Evolutionary conservation across 2,329 filamentous ascomycete species (phyloP), one percentile per base, ranked within the genome.

Genomic region (Nemania abortiva): DNA sequence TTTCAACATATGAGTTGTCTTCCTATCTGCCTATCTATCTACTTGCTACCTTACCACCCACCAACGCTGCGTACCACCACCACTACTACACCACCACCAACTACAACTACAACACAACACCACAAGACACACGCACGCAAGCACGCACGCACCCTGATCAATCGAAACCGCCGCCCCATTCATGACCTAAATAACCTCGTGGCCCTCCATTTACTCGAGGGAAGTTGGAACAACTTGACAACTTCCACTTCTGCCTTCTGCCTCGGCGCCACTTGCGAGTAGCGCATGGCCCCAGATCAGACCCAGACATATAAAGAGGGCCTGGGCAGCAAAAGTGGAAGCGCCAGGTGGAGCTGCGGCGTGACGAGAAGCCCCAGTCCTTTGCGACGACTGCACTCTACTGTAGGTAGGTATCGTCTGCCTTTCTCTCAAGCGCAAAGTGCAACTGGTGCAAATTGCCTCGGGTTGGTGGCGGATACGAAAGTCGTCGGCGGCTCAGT

Each of bases 301-400:
- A 27, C 24, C 24, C 24, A 27, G 24, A 27, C 5, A 27, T 27
- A 27, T 65, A 72, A 65, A 70, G 55, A 59, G 59, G 59, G 50
- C 45, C 63, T 62, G 52, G 68, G 65, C 65, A 64, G 68, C 68
- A 70, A 66, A 64, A 69, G 70, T 70, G 70, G 65, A 54, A 68
- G 52, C 39, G 13, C 47, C 50, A n/a, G 58, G 68, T 72, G 68
- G 65, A 72, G 63, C 52, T 49, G 64, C 61, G 63, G 39, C 54
- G 53, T 58, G 47, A 66, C 53, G 31, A 63, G 50, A 49, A 27
- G 24, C 24, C 61, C 57, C 57, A 22, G 55, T 66, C 39, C 59
- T 66, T 63, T 60, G 65, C 61, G 55, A 50, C 63, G 20, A 52
- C 39, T 27, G 24, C 24, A 27, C 24, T 27, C 24, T 58, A 27